Evolutionary conservation across 768 basidiomycete genomes (phyloP).

Genomic region (Phylloporus rhodoxanthus): DNA sequence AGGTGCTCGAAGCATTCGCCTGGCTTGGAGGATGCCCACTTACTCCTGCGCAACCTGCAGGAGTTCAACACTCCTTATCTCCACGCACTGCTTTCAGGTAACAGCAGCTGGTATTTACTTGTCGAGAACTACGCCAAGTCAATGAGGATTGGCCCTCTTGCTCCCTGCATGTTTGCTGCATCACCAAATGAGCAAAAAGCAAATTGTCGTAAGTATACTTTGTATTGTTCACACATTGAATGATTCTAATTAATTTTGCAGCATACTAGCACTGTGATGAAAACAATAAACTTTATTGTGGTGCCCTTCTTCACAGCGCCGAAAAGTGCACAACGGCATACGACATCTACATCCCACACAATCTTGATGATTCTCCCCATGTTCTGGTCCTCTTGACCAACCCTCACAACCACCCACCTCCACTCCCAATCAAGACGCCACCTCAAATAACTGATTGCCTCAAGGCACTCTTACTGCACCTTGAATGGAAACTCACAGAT

Average conservation of each 20-base stretch:
- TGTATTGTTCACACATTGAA: too few species aligned
- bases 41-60: slow-evolving; percentile 20
- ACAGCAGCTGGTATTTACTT: neutral
- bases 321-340: neutral
- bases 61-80: slow-evolving; percentile 15
- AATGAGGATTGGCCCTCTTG: slow-evolving; percentile 18
- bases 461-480: neutral
- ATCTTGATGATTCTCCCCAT: neutral
- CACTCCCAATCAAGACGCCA: neutral
- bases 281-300: too few species aligned
- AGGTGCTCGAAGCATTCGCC: neutral
- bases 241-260: neutral
- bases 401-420: neutral
- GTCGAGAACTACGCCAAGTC: slow-evolving; percentile 5
- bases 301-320: neutral
- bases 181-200: slow-evolving; percentile 14
- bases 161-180: slow-evolving; percentile 15
- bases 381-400: neutral
- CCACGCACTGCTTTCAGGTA: slow-evolving; percentile 10
- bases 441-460: neutral
- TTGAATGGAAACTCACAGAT: slow-evolving; percentile 2
- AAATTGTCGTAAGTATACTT: slow-evolving; percentile 16
- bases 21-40: slow-evolving; percentile 1
- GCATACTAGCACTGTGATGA: too few species aligned
- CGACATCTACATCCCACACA: neutral